Evolutionary conservation across 1,139 yeast species (phyloP).

Genomic region (Kodamaea ohmeri): DNA sequence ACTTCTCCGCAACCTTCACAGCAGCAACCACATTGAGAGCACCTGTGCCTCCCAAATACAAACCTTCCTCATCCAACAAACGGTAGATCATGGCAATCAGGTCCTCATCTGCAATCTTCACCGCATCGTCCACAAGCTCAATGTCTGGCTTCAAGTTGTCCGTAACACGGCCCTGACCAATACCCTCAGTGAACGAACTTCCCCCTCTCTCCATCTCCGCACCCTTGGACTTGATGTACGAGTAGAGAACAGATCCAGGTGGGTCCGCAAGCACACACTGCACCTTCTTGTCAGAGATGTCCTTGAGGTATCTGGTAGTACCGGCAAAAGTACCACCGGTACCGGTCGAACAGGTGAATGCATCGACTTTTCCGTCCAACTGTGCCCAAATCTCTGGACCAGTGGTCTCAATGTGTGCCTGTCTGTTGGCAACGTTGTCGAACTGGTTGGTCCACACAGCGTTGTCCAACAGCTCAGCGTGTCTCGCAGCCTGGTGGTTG

Average conservation of each 20-base stretch:
- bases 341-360: constrained; percentile 86
- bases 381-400: constrained; percentile 95
- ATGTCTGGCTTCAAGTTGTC: constrained; percentile 74
- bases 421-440: constrained; percentile 82
- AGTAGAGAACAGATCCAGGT: constrained; percentile 84
- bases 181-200: constrained; percentile 88
- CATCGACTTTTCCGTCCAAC: constrained; percentile 74
- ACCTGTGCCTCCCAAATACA: constrained; percentile 86
- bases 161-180: constrained; percentile 93
- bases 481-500: constrained; percentile 81
- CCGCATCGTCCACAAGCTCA: constrained; percentile 68
- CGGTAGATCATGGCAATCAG: constrained; percentile 79
- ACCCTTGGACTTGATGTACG: constrained; percentile 64
- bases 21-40: constrained; percentile 86
- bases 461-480: constrained; percentile 68
- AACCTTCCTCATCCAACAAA: constrained; percentile 83
- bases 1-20: constrained; percentile 61
- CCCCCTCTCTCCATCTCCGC: constrained; percentile 65
- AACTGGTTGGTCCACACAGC: constrained; percentile 94
- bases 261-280: constrained; percentile 82
- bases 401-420: constrained; percentile 86
- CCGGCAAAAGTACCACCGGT: constrained; percentile 94
- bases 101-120: constrained; percentile 70
- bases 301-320: constrained; percentile 69
- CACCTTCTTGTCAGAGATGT: constrained; percentile 54